Percentiles rank a stretch among this genome's conserved stretches.
Conservation (phyloP, 257 asterid genomes). For the Solanum bulbocastanum region DNA sequence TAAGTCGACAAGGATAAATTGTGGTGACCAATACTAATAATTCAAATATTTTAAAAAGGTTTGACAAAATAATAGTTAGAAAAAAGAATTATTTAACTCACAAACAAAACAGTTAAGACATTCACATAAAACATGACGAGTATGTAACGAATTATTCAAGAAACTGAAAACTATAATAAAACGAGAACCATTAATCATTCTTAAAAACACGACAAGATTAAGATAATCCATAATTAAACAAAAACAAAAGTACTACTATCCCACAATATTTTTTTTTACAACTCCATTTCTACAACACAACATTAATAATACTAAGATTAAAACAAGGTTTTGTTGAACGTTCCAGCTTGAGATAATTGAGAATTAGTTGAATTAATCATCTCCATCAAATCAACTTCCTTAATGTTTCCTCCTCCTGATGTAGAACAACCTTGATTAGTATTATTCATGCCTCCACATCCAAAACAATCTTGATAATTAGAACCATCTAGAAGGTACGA, state of each 20-base stretch:
- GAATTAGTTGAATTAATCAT: constrained; percentile 8
- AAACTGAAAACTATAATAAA: constrained; percentile 2
- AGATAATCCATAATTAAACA: not conserved
- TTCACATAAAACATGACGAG: not conserved
- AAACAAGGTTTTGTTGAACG: not conserved
- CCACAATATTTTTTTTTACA: no score
- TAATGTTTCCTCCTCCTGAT: not conserved
- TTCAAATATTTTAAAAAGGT: not conserved
- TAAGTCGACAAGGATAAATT: not conserved
- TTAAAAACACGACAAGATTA: not conserved
- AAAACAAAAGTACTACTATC: not conserved
- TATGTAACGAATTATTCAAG: not conserved
- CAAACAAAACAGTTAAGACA: not conserved
- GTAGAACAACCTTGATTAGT: not conserved
- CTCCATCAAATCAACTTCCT: constrained; percentile 20
- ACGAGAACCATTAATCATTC: not conserved
- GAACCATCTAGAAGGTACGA: constrained; percentile 8
- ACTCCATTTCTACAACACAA: not conserved
- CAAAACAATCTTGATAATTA: not conserved
- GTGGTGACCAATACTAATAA: not conserved
- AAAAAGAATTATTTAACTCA: not conserved
- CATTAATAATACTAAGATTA: not conserved
- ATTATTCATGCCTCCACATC: not conserved
- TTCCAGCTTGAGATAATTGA: constrained; percentile 7
- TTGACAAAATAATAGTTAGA: not conserved